Evolutionary conservation across 176 grass and related monocot genomes (phyloP).

Genomic region (Eremochloa ophiuroides): DNA sequence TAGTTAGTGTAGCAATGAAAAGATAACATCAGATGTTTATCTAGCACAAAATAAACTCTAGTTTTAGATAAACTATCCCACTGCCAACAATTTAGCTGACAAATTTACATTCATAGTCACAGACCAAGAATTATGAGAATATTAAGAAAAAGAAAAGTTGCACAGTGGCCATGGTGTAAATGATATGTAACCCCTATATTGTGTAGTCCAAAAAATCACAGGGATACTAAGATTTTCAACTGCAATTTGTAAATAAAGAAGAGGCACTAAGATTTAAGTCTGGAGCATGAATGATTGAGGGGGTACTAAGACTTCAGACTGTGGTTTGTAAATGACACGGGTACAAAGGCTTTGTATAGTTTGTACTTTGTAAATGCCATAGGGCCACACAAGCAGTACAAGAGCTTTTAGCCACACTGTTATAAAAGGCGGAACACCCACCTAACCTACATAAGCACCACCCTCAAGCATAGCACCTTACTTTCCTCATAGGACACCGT

Average conservation of each 20-base stretch:
- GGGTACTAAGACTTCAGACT: background rate
- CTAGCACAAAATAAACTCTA: background rate
- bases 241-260: background rate
- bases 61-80: background rate
- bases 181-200: background rate
- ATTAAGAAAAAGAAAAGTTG: background rate
- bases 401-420: background rate
- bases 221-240: background rate
- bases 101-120: slow-evolving; percentile 3
- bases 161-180: background rate
- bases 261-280: background rate
- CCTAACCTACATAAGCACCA: background rate
- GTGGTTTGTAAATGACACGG: background rate
- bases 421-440: background rate
- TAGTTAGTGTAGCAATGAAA: background rate
- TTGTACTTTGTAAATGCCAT: slow-evolving; percentile 1
- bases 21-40: background rate
- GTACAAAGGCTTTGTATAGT: background rate
- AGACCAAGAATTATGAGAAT: background rate
- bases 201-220: background rate
- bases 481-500: background rate
- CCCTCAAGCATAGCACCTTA: background rate
- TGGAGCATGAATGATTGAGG: background rate
- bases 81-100: background rate
- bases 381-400: background rate